A percentile compares a stretch with the other conserved stretches of the same genome.
Evolutionary conservation across 2,329 filamentous ascomycete genomes (phyloP).

Genomic region (Fusarium phyllophilum): DNA sequence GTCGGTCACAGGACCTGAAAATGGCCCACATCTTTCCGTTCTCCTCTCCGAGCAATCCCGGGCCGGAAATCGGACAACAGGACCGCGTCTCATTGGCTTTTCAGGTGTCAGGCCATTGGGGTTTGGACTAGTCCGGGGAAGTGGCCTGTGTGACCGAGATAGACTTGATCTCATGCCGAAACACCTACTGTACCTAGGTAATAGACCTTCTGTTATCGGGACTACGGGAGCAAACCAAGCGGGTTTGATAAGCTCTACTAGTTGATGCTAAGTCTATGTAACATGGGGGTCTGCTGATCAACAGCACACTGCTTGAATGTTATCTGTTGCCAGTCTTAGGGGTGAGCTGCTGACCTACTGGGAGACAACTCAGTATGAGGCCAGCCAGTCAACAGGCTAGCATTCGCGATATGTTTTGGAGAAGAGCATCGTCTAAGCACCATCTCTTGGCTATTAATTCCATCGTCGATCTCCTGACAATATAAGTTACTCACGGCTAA

Average conservation of each 20-base stretch:
- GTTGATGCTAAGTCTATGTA: not conserved
- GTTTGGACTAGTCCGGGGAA: slow-evolving; percentile 27
- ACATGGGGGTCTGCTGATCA: slow-evolving; percentile 29
- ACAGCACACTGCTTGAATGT: not conserved
- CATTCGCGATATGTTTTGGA: not conserved
- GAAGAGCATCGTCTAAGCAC: slow-evolving; percentile 2
- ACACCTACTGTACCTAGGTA: not conserved
- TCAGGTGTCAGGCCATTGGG: not conserved
- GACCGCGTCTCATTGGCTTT: slow-evolving; percentile 22
- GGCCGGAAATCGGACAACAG: slow-evolving; percentile 36
- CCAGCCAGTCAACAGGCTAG: not conserved
- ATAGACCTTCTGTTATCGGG: not conserved
- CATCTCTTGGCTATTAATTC: slow-evolving; percentile 13
- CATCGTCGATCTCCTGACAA: slow-evolving; percentile 5
- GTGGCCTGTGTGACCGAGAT: slow-evolving; percentile 17
- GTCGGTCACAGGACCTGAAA: slow-evolving; percentile 34
- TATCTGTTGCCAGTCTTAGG: not conserved
- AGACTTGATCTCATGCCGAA: slow-evolving; percentile 18
- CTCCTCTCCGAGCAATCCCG: slow-evolving; percentile 32
- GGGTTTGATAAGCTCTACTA: slow-evolving; percentile 5
- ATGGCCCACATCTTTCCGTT: slow-evolving; percentile 40
- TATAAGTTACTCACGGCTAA: not conserved
- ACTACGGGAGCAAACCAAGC: not conserved
- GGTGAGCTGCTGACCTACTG: slow-evolving; percentile 30
- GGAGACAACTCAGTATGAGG: not conserved